These are phyloP conservation scores for Eimeria tenella DNA, from an alignment of 169 alveolate species.

Conservation along the genomic window DNA sequence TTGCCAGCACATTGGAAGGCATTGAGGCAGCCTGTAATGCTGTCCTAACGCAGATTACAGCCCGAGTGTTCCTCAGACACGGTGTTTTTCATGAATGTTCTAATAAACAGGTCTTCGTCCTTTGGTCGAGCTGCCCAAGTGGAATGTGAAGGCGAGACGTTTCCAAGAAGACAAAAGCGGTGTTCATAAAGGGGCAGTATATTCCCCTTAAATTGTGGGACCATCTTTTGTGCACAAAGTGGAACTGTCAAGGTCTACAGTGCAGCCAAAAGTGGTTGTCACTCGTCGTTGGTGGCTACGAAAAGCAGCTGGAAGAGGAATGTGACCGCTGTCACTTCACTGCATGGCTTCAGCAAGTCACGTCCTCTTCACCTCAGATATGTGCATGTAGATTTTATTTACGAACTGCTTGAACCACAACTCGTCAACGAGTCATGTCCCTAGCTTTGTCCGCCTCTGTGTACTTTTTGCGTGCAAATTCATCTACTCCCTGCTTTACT, in stretches of 20 bases:
- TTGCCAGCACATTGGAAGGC: slow-evolving; percentile 14
- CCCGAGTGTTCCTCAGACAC: slow-evolving; percentile 2
- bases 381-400: no score
- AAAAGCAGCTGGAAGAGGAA: no score
- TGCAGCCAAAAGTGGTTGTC: neutral
- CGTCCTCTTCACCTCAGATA: no score
- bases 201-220: neutral
- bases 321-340: no score
- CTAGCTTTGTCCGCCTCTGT: neutral
- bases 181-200: slow-evolving; percentile 1
- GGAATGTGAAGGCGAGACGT: slow-evolving; percentile 21
- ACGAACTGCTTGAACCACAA: no score
- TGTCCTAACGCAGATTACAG: slow-evolving; percentile 11
- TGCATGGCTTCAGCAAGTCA: no score
- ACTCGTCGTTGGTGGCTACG: no score
- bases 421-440: no score
- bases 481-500: slow-evolving; percentile 2
- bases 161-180: slow-evolving; percentile 13
- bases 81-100: slow-evolving; percentile 10
- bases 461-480: neutral
- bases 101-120: neutral
- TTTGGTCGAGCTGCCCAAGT: neutral
- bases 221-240: neutral
- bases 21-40: neutral
- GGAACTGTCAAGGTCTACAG: neutral